Base-by-base conservation (phyloP, 108 stramenopile species). In the Fragilariopsis cylindrus region DNA sequence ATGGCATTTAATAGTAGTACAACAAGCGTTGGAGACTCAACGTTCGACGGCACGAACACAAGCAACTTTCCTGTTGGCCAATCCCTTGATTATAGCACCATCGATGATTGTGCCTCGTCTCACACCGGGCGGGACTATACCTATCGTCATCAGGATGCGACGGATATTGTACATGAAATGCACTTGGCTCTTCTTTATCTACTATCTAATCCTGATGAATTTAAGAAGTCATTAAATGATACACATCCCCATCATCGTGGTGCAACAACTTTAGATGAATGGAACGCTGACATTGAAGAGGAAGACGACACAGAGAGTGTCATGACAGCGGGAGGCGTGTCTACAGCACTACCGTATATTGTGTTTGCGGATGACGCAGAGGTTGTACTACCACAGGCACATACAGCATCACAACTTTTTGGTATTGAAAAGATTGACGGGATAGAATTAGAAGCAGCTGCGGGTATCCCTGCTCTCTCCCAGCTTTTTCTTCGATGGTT, bases 281-380 rank as follows among this genome's bases (percentile, higher is more conserved):
- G 88, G 82, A 87, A 88, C 75, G 88, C 86, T 11, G 86, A 88
- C 74, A 88, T 85, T 47, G 91, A 92, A 21, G 75, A 73, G 39
- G 91, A 92, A 39, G 75, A 73, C 46, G 87, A 81, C 48, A 60
- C 69, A 62, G 56, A 73, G 76, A 67, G 73, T 49, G 65, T 71
- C 71, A 54, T 72, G 16, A 68, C 68, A n/a, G 46, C 74, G 9
- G 50, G 72, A 16, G 70, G 70, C 8, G 55, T 69, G 65, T 42
- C 77, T n/a, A 87, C 83, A 5, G 91, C 92, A 3, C 79, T 92
- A 2, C 91, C 94, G 6, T 90, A 88, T 79, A 81, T 86, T 4
- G 92, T 95, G 15, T 95, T 95, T 85, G 86, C 92, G 21, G 71
- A 87, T 48, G 94, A 92, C 70, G 92, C 92, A 40, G 94, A 95